Conservation (phyloP, 331 rosid genomes). For the Saraca asoca region DNA sequence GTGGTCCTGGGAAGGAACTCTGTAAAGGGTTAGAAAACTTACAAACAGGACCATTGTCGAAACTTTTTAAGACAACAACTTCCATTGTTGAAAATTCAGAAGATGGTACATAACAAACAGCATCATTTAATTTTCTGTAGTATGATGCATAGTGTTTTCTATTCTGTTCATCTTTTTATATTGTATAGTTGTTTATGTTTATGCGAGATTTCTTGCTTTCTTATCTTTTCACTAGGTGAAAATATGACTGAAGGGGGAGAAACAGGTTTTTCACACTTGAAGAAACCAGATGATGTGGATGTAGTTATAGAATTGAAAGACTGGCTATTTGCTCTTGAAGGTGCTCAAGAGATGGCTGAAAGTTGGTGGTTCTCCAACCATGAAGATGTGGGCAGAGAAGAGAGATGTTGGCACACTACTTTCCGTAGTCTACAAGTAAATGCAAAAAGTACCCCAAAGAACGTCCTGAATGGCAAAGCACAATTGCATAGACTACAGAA, state of each 20-base stretch:
- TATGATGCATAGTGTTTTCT: conserved; percentile 3
- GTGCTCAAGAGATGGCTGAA: conserved; percentile 73
- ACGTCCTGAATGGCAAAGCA: conserved; percentile 47
- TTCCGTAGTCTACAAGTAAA: conserved; percentile 64
- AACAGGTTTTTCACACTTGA: conserved; percentile 53
- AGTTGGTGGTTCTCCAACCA: conserved; percentile 65
- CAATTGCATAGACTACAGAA: conserved; percentile 40
- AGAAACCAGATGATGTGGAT: conserved; percentile 83
- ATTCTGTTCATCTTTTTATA: conserved; percentile 10
- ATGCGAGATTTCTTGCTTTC: conserved; percentile 18
- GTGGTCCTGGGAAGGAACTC: conserved; percentile 81
- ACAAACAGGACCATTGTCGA: conserved; percentile 75
- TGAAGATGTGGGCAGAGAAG: conserved; percentile 68
- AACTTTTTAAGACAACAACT: conserved; percentile 66
- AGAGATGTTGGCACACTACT: conserved; percentile 86
- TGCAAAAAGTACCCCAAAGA: conserved; percentile 68
- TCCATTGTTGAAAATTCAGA: conserved; percentile 47
- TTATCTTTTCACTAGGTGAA: conserved; percentile 40
- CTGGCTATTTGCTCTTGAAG: conserved; percentile 97
- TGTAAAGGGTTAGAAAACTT: conserved; percentile 76
- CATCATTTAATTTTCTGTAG: conserved; percentile 30
- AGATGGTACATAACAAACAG: conserved; percentile 55
- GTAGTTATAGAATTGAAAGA: conserved; percentile 75
- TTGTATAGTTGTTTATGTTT: conserved; percentile 18
- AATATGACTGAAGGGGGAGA: conserved; percentile 53